These are phyloP conservation scores for Prosopis cineraria DNA, from an alignment of 306 rosid species.

Conservation along the genomic window DNA sequence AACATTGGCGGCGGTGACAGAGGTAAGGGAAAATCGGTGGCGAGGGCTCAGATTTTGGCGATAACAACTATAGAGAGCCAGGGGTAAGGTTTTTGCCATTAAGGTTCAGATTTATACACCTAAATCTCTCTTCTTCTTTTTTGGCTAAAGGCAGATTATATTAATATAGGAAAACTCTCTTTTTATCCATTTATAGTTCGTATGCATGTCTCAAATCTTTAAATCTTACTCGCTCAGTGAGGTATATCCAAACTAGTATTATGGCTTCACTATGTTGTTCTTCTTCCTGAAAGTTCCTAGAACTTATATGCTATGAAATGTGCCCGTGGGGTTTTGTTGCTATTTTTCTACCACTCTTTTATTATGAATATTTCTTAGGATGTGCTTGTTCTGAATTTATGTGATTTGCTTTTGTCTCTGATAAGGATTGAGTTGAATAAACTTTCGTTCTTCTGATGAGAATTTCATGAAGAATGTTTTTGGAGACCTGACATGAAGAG, in stretches of 20 bases:
- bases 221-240: conserved; percentile 1
- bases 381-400: neutral
- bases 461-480: conserved; percentile 39
- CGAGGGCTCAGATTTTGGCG: too few relatives aligned
- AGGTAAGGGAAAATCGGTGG: too few relatives aligned
- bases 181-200: too few relatives aligned
- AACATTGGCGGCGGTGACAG: too few relatives aligned
- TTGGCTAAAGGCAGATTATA: too few relatives aligned
- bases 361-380: neutral
- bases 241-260: neutral
- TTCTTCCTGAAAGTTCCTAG: neutral
- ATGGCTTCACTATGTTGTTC: neutral
- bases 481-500: conserved; percentile 66
- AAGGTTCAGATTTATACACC: too few relatives aligned
- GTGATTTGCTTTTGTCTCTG: conserved; percentile 13
- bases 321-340: neutral
- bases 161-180: too few relatives aligned
- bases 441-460: conserved; percentile 55
- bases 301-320: neutral
- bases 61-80: too few relatives aligned
- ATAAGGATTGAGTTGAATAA: conserved; percentile 36
- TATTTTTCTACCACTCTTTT: neutral
- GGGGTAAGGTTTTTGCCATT: too few relatives aligned
- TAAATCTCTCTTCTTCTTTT: too few relatives aligned
- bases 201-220: neutral